Percentiles rank a stretch among this genome's conserved stretches.
phyloP scores from a whole-genome alignment of 768 basidiomycete species.

The Serendipita sp. region DNA sequence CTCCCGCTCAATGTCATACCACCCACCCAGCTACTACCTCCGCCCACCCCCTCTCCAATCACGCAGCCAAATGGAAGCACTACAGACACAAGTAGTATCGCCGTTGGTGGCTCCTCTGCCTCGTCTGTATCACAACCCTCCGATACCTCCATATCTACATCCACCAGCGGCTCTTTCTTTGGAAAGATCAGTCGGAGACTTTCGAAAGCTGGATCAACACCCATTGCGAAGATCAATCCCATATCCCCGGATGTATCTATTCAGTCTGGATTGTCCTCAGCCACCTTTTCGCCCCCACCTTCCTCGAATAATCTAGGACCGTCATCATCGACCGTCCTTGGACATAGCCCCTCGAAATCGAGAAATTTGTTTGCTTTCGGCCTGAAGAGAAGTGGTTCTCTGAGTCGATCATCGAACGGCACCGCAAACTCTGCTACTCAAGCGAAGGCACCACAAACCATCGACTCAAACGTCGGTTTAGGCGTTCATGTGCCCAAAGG shows the following conservation, averaged over 20 bases:
- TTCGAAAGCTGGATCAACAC: neutral
- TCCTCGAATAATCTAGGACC: neutral
- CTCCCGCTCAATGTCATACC: neutral
- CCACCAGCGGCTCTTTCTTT: neutral
- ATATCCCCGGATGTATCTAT: neutral
- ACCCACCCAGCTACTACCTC: neutral
- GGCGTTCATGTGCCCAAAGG: neutral
- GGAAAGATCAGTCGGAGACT: neutral
- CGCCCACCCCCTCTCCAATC: neutral
- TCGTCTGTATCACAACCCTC: neutral
- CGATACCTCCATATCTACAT: neutral
- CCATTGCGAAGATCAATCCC: neutral
- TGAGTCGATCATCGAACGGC: neutral
- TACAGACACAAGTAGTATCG: neutral
- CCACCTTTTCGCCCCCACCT: neutral
- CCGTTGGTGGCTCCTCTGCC: neutral
- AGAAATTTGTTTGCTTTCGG: neutral
- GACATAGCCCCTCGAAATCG: neutral
- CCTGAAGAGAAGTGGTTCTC: neutral
- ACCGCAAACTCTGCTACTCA: neutral
- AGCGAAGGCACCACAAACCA: neutral
- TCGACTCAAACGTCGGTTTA: neutral
- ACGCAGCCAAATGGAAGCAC: neutral
- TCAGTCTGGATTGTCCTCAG: neutral
- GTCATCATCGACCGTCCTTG: neutral